A percentile compares a stretch with the other conserved stretches of the same genome.
Conservation (phyloP, 2,329 filamentous ascomycete species). For the Pseudopithomyces maydicus region DNA sequence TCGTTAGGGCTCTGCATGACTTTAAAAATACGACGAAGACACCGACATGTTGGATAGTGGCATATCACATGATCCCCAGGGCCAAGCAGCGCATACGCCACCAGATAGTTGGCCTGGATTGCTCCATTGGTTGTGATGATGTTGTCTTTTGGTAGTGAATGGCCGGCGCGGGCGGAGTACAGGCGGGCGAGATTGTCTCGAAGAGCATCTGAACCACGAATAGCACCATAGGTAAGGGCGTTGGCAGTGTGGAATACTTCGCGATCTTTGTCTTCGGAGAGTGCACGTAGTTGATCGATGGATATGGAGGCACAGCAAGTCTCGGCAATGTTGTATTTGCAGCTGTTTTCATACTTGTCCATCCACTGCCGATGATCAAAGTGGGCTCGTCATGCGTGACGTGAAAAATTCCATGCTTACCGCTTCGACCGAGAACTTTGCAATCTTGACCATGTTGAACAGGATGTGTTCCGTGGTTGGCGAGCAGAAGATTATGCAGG, state of each 20-base stretch:
- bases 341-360: conserved; percentile 58
- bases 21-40: background rate
- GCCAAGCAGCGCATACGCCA: conserved; percentile 73
- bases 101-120: conserved; percentile 83
- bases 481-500: no score
- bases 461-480: no score
- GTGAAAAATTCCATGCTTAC: conserved; percentile 46
- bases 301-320: conserved; percentile 79
- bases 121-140: conserved; percentile 80
- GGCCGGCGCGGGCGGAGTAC: conserved; percentile 62
- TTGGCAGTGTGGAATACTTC: conserved; percentile 58
- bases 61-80: conserved; percentile 83
- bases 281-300: conserved; percentile 65
- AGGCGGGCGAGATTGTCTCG: conserved; percentile 68
- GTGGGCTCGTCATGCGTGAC: background rate
- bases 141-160: conserved; percentile 61
- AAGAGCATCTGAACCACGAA: conserved; percentile 68
- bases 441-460: conserved; percentile 60
- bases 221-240: conserved; percentile 74
- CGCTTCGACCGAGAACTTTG: conserved; percentile 73
- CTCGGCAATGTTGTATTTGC: conserved; percentile 74
- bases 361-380: conserved; percentile 55
- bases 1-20: background rate
- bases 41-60: conserved; percentile 77
- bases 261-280: conserved; percentile 62